A percentile compares a stretch with the other conserved stretches of the same genome.
Evolutionary conservation across 2,329 filamentous ascomycete genomes (phyloP).

Genomic region (Fusarium keratoplasticum): DNA sequence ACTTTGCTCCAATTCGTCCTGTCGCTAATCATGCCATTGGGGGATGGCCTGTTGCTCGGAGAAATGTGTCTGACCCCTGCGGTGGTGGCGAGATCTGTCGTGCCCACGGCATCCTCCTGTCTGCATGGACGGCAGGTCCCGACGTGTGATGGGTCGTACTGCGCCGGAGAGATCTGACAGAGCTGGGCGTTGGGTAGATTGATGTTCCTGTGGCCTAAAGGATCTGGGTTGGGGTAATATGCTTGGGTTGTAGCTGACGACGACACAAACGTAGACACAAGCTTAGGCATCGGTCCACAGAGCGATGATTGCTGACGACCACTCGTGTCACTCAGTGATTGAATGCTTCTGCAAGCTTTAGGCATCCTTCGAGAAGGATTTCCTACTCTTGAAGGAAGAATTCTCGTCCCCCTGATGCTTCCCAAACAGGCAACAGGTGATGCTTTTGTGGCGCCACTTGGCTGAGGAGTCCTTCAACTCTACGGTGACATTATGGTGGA

Average conservation of each 20-base stretch:
- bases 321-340: slow-evolving; percentile 50
- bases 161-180: background rate
- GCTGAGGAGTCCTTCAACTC: background rate
- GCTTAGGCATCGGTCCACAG: background rate
- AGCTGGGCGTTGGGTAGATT: background rate
- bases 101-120: background rate
- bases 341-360: slow-evolving; percentile 38
- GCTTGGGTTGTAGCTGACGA: background rate
- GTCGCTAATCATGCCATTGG: background rate
- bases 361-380: background rate
- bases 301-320: background rate
- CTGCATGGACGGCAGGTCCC: background rate
- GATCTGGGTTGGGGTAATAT: background rate
- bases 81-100: background rate
- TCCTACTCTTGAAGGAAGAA: background rate
- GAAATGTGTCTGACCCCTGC: background rate
- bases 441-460: slow-evolving; percentile 8
- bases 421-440: background rate
- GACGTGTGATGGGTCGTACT: background rate
- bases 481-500: background rate
- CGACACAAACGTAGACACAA: background rate
- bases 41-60: background rate
- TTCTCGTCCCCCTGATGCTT: background rate
- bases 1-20: background rate
- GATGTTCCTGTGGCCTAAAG: background rate